Percentiles rank a stretch among this genome's conserved stretches.
These are phyloP conservation scores for Leptomonas pyrrhocoris DNA, from an alignment of 208 protist genomes.

Conservation along the genomic window DNA sequence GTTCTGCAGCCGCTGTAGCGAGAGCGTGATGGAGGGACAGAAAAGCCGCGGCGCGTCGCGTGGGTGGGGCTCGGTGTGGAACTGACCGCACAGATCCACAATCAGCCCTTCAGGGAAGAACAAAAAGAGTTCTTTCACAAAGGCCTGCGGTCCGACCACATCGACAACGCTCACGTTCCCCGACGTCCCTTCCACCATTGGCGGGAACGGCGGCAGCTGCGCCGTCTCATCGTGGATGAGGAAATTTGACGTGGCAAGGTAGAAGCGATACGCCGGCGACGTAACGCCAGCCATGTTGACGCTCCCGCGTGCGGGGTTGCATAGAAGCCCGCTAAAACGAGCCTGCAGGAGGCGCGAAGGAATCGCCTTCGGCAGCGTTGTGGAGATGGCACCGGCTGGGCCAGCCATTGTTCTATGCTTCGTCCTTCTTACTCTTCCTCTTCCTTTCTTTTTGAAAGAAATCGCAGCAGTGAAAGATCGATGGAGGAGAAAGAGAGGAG, in stretches of 20 bases:
- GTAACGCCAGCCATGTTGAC: background rate
- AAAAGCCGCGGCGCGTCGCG: background rate
- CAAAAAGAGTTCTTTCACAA: background rate
- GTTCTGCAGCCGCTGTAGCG: slow-evolving; percentile 6
- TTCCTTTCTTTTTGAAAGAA: background rate
- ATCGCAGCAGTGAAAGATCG: no score
- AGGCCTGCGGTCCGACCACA: background rate
- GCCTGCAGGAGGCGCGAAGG: background rate
- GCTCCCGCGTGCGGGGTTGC: background rate
- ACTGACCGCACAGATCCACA: slow-evolving; percentile 1
- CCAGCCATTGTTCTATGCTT: background rate
- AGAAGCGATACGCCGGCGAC: background rate
- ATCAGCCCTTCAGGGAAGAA: background rate
- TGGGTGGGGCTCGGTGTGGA: slow-evolving; percentile 3
- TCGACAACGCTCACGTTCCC: slow-evolving; percentile 5
- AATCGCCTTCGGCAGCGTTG: background rate
- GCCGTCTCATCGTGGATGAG: background rate
- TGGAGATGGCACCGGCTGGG: background rate
- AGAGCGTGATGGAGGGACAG: background rate
- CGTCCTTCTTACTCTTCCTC: background rate
- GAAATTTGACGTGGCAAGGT: slow-evolving; percentile 3
- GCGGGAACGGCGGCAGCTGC: background rate
- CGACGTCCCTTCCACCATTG: background rate
- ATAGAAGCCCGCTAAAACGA: background rate
- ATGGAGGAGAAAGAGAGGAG: no score